These are phyloP conservation scores for Boletus pseudopeckii DNA, from an alignment of 768 basidiomycete species.

Conservation along the genomic window DNA sequence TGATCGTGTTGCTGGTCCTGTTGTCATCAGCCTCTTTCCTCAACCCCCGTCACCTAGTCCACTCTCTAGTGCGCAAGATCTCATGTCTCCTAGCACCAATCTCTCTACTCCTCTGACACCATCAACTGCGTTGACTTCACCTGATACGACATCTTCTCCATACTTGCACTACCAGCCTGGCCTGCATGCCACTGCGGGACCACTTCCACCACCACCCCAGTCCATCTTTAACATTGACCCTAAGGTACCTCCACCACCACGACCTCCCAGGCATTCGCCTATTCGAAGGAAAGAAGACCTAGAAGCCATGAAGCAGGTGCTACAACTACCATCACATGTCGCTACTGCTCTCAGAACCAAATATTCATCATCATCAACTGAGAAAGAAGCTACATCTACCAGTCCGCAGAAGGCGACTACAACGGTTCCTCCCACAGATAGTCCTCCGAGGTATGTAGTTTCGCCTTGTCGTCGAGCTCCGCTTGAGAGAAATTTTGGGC, in stretches of 20 bases:
- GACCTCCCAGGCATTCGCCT: conserved; percentile 62
- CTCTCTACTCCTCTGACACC: conserved; percentile 24
- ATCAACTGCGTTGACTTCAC: conserved; percentile 28
- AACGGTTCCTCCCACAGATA: conserved; percentile 3
- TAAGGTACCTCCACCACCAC: conserved; percentile 51
- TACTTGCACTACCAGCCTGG: conserved; percentile 66
- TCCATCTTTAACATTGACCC: conserved; percentile 48
- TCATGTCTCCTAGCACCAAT: conserved; percentile 25
- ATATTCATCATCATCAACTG: conserved; percentile 18
- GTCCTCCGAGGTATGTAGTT: conserved; percentile 20
- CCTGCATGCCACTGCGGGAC: conserved; percentile 68
- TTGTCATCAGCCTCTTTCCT: conserved; percentile 49
- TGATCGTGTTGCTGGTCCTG: conserved; percentile 59
- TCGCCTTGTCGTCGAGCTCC: background rate
- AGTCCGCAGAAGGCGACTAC: conserved; percentile 24
- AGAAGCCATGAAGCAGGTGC: conserved; percentile 55
- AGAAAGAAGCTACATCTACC: conserved; percentile 23
- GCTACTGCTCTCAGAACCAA: conserved; percentile 37
- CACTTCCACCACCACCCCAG: conserved; percentile 67
- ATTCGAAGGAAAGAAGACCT: conserved; percentile 46
- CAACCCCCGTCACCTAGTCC: conserved; percentile 29
- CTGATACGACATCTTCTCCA: conserved; percentile 31
- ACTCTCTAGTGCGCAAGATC: conserved; percentile 26
- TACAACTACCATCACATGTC: conserved; percentile 58
- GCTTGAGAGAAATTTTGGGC: background rate